Percentiles rank a stretch among this genome's conserved stretches.
Conservation (phyloP, 129 eudicot species). For the Flaveria linearis region DNA sequence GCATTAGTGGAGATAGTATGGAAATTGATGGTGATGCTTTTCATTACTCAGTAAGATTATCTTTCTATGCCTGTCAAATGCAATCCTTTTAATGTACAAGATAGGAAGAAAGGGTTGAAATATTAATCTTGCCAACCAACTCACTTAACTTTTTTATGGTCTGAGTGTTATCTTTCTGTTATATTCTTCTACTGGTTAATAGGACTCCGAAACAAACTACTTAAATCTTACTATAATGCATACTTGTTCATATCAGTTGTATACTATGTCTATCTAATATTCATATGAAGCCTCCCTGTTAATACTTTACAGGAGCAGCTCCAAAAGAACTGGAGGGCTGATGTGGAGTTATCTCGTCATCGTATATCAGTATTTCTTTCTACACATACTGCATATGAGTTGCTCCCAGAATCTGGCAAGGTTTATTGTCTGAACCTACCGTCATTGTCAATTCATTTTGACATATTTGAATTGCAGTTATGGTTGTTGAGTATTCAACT, state of each 20-base stretch:
- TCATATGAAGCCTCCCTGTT: neutral
- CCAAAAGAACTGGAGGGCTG: slow-evolving; percentile 61
- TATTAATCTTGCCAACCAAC: no score
- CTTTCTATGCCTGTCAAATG: slow-evolving; percentile 6
- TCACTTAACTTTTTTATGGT: no score
- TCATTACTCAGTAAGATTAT: slow-evolving; percentile 50
- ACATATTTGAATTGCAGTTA: slow-evolving; percentile 9
- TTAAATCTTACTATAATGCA: slow-evolving; percentile 4
- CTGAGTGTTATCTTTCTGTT: neutral
- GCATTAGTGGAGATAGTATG: slow-evolving; percentile 56
- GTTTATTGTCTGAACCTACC: slow-evolving; percentile 38
- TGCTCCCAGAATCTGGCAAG: slow-evolving; percentile 94
- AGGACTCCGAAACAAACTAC: no score
- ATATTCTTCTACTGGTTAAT: neutral
- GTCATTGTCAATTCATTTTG: neutral
- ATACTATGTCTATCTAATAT: neutral
- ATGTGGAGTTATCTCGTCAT: slow-evolving; percentile 67
- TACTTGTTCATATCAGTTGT: neutral
- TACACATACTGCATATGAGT: slow-evolving; percentile 78
- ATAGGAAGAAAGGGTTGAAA: neutral
- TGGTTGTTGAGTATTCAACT: slow-evolving; percentile 6
- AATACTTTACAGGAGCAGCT: slow-evolving; percentile 44
- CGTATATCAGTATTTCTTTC: slow-evolving; percentile 75
- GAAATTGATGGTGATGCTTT: slow-evolving; percentile 70
- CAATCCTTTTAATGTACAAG: neutral